These are phyloP conservation scores for Pseudozyma thailandica DNA, from an alignment of 1,284 basidiomycete genomes.

Conservation along the genomic window DNA sequence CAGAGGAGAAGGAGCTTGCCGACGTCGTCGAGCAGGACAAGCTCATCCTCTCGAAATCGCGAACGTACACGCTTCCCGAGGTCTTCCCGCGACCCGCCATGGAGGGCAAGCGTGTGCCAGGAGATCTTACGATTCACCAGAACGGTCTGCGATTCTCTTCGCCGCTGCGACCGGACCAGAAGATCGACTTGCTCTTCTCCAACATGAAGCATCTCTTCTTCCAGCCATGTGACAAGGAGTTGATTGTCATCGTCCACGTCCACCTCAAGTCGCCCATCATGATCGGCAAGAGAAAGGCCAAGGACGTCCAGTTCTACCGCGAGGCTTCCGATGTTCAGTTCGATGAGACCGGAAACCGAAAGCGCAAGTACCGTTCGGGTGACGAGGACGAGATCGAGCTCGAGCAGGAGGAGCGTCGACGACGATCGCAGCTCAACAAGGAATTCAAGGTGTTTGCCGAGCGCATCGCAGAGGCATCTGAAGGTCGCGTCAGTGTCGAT, in stretches of 20 bases:
- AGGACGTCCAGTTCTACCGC: constrained; percentile 98
- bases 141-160: constrained; percentile 95
- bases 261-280: constrained; percentile 96
- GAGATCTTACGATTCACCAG: constrained; percentile 96
- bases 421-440: constrained; percentile 88
- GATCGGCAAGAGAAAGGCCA: constrained; percentile 98
- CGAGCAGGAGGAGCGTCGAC: constrained; percentile 94
- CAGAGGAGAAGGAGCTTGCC: constrained; percentile 97
- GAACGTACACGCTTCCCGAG: constrained; percentile 76
- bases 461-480: constrained; percentile 83
- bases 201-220: constrained; percentile 99
- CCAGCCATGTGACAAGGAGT: constrained; percentile 96
- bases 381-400: constrained; percentile 99
- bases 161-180: constrained; percentile 70
- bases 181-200: constrained; percentile 79
- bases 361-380: constrained; percentile 94
- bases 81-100: constrained; percentile 92
- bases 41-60: constrained; percentile 80
- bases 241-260: constrained; percentile 92
- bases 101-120: constrained; percentile 88
- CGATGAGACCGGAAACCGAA: constrained; percentile 98
- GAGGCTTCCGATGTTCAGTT: constrained; percentile 98
- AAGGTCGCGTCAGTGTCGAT: constrained; percentile 90
- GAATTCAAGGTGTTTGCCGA: constrained; percentile 95
- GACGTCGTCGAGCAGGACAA: constrained; percentile 96